Percentiles rank a stretch among this genome's conserved stretches.
These are phyloP conservation scores for Saccharomycopsis fodiens DNA, from an alignment of 805 yeast genomes.

Conservation along the genomic window DNA sequence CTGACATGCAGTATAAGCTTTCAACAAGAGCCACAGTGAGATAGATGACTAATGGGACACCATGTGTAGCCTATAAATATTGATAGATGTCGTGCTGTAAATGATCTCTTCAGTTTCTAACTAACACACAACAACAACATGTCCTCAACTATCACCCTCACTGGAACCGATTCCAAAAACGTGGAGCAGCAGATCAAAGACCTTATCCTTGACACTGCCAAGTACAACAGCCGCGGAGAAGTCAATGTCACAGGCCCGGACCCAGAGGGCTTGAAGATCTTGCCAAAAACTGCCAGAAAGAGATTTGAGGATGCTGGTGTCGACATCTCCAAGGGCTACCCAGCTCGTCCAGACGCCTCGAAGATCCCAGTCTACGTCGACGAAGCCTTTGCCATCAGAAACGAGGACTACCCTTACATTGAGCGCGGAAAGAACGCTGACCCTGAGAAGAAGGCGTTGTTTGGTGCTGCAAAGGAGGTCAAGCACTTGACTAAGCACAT, in stretches of 20 bases:
- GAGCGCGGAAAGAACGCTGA: conserved; percentile 32
- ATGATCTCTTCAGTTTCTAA: too few species aligned
- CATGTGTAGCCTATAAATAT: too few species aligned
- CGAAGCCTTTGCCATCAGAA: conserved; percentile 32
- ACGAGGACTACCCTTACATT: conserved; percentile 29
- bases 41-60: neutral
- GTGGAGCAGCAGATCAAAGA: conserved; percentile 5
- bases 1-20: too few species aligned
- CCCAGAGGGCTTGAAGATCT: conserved; percentile 19
- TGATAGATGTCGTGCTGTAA: too few species aligned
- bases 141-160: neutral
- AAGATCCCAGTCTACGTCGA: conserved; percentile 33
- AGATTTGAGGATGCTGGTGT: conserved; percentile 30
- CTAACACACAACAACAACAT: neutral
- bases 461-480: conserved; percentile 36
- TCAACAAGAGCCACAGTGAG: neutral
- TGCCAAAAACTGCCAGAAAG: conserved; percentile 24
- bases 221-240: conserved; percentile 1
- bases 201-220: neutral
- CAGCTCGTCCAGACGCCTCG: conserved; percentile 28
- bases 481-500: conserved; percentile 35
- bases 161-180: neutral
- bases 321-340: conserved; percentile 33
- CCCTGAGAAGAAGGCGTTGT: conserved; percentile 32
- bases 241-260: conserved; percentile 14